Base-by-base conservation (phyloP, 257 asterid genomes). In the Echites panduratus region DNA sequence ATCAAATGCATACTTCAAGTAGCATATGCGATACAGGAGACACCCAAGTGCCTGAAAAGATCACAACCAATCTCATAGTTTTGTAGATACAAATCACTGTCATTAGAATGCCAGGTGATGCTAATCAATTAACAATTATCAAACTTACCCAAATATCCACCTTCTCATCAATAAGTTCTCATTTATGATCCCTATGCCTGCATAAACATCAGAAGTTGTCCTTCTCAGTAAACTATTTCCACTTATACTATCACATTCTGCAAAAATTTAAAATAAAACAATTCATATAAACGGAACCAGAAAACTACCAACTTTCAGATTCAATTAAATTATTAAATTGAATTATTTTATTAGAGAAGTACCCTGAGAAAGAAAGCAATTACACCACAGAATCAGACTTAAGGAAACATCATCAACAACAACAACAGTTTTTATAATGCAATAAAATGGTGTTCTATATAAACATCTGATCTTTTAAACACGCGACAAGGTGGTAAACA, bases 71-170 rank as follows among this genome's bases (percentile, higher is more conserved):
- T 50, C 38, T 35, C 47, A 19, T n/a, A 5, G 59, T 20, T 19
- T 17, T 35, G 41, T 52, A 20, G 61, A 47, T 19, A 1, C n/a
- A 47, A 48, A 48, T 9, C 45, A 9, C 49, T 69, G 9, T 38
- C 67, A 73, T 22, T 32, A 12, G 0, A 41, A 64, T 53, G 44
- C 22, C 7, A 24, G 71, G 77, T 9, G 61, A 49, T 32, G 45
- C 52, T 44, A 27, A 63, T 35, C 45, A 64, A 20, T 45, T 11
- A 44, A 22, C 16, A 14, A 66, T 38, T 43, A n/a, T 17, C 68
- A 72, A 62, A 80, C 99, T 89, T 86, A 94, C 99, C 99, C 99
- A 95, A 79, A 95, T 90, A 75, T 95, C 99, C 19, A 91, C 99
- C 80, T 92, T 95, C 90, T 95, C 99, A 32, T 80, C 90, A 79